Evolutionary conservation across 441 rosid species (phyloP).

Genomic region (Erysimum cheiri): DNA sequence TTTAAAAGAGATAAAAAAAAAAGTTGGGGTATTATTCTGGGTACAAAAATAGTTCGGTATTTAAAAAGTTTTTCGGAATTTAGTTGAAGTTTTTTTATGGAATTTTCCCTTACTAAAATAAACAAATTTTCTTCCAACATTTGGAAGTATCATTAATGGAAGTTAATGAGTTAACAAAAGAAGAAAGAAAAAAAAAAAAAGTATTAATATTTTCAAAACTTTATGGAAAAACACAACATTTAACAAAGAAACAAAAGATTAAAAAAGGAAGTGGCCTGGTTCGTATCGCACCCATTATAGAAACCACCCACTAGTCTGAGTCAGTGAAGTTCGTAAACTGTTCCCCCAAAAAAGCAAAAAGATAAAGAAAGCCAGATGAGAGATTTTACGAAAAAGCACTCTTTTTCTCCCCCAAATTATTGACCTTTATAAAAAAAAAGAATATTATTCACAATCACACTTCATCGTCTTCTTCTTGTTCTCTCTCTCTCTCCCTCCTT

Average conservation of each 20-base stretch:
- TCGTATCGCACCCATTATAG: conserved; percentile 32
- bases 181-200: not conserved
- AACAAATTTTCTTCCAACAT: not conserved
- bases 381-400: not conserved
- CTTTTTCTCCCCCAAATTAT: conserved; percentile 26
- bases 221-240: not conserved
- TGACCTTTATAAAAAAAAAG: not conserved
- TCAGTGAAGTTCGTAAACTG: conserved; percentile 36
- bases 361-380: not conserved
- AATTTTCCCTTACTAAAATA: too few relatives aligned
- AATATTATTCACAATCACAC: conserved; percentile 23
- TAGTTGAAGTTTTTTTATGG: too few relatives aligned
- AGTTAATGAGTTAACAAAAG: not conserved
- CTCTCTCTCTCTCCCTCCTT: conserved; percentile 1
- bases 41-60: too few relatives aligned
- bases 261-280: conserved; percentile 27
- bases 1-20: too few relatives aligned
- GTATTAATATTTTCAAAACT: conserved; percentile 1
- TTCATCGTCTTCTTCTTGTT: conserved; percentile 26
- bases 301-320: conserved; percentile 4
- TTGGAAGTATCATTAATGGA: not conserved
- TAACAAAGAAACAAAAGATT: not conserved
- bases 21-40: too few relatives aligned
- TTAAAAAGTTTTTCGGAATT: too few relatives aligned
- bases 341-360: not conserved